These are phyloP conservation scores for Ceratocystis lukuohia DNA, from an alignment of 2,329 filamentous ascomycete species.

Conservation along the genomic window DNA sequence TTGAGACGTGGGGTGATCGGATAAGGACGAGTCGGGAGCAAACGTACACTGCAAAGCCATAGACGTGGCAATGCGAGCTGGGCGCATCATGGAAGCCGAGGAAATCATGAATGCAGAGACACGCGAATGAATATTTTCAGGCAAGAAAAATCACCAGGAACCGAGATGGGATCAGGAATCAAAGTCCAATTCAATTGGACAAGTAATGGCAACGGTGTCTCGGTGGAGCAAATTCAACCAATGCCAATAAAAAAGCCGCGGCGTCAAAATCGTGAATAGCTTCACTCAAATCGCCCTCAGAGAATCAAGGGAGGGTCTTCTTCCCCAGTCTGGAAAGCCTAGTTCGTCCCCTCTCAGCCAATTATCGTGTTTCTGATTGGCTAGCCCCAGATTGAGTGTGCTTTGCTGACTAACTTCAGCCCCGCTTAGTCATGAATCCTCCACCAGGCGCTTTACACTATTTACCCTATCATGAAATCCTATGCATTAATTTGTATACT, in stretches of 20 bases:
- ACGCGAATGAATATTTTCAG: background rate
- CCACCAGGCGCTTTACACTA: background rate
- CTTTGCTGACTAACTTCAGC: background rate
- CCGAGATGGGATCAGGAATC: background rate
- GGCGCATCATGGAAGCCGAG: constrained; percentile 32
- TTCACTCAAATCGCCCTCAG: background rate
- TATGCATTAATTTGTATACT: background rate
- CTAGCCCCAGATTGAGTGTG: background rate
- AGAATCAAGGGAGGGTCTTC: background rate
- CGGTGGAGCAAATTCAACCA: background rate
- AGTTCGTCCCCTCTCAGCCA: background rate
- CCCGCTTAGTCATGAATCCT: background rate
- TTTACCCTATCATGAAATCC: background rate
- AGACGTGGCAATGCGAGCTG: constrained; percentile 38
- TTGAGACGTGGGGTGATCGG: constrained; percentile 5
- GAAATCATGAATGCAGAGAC: background rate
- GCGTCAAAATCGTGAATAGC: constrained; percentile 2
- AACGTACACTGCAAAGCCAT: constrained; percentile 40
- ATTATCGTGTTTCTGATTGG: constrained; percentile 3
- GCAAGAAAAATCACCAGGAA: constrained; percentile 3
- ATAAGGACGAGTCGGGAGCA: constrained; percentile 12
- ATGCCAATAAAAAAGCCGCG: background rate
- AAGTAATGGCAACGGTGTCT: background rate
- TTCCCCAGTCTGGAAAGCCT: background rate
- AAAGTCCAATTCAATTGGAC: background rate